These are phyloP conservation scores for Volvox africanus DNA, from an alignment of 139 green algal species.

Conservation along the genomic window DNA sequence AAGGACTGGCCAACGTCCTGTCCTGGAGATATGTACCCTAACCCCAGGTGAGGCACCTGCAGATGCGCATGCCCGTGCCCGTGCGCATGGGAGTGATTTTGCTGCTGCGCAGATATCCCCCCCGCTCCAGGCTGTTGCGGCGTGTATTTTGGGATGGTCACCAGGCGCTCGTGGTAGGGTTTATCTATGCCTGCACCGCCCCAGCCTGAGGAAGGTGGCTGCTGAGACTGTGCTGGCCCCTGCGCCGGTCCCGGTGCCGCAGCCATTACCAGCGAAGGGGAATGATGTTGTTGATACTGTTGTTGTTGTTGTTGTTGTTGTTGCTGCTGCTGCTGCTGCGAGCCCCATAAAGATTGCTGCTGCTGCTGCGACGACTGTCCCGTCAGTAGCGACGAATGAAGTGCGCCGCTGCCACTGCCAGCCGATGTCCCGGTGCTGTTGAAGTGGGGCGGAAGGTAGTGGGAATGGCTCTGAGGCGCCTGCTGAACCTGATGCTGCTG, in stretches of 20 bases:
- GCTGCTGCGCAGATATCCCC: background rate
- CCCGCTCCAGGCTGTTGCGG: background rate
- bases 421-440: background rate
- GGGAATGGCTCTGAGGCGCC: background rate
- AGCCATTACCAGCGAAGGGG: background rate
- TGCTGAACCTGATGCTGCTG: constrained; percentile 2
- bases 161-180: background rate
- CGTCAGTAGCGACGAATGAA: background rate
- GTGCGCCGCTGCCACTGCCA: background rate
- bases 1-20: background rate
- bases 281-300: background rate
- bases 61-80: background rate
- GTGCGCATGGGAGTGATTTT: constrained; percentile 1
- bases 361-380: background rate
- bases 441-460: background rate
- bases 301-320: constrained; percentile 6
- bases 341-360: background rate
- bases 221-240: background rate
- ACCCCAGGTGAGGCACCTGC: background rate
- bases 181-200: background rate
- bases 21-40: background rate
- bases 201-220: background rate
- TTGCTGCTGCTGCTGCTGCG: constrained; percentile 5
- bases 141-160: background rate
- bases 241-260: constrained; percentile 7